These are phyloP conservation scores for Calamus simplicifolius DNA, from an alignment of 176 grass and related monocot genomes.

Conservation along the genomic window DNA sequence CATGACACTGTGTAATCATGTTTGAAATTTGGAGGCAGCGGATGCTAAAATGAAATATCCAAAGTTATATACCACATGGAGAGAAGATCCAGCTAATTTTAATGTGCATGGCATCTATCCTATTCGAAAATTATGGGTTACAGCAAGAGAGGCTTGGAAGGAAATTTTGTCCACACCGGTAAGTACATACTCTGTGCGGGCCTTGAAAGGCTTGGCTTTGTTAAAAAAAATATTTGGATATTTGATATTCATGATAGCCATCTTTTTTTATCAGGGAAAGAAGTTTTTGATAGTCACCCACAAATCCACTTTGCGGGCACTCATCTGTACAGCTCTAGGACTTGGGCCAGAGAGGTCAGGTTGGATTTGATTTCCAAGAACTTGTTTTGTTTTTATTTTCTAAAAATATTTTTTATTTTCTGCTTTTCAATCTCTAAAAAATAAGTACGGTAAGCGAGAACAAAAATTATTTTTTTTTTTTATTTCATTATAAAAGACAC, in stretches of 20 bases:
- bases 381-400: background rate
- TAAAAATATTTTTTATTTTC: background rate
- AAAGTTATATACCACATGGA: constrained; percentile 64
- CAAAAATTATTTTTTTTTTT: no score
- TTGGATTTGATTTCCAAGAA: no score
- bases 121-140: constrained; percentile 46
- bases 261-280: constrained; percentile 34
- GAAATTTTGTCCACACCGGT: constrained; percentile 68
- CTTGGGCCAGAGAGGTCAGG: constrained; percentile 57
- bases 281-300: constrained; percentile 66
- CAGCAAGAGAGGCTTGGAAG: constrained; percentile 61
- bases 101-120: constrained; percentile 72
- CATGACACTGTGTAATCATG: constrained; percentile 15
- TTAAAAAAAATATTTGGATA: background rate
- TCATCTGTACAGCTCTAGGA: constrained; percentile 64
- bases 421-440: background rate
- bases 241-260: background rate
- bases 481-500: no score
- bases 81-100: constrained; percentile 78
- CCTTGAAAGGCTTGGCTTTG: background rate
- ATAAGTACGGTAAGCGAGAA: no score
- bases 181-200: background rate
- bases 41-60: constrained; percentile 81
- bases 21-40: constrained; percentile 53
- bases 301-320: constrained; percentile 76